A percentile compares a stretch with the other conserved stretches of the same genome.
Evolutionary conservation across 2,329 filamentous ascomycete genomes (phyloP).

Genomic region (Ophiostoma sp.): DNA sequence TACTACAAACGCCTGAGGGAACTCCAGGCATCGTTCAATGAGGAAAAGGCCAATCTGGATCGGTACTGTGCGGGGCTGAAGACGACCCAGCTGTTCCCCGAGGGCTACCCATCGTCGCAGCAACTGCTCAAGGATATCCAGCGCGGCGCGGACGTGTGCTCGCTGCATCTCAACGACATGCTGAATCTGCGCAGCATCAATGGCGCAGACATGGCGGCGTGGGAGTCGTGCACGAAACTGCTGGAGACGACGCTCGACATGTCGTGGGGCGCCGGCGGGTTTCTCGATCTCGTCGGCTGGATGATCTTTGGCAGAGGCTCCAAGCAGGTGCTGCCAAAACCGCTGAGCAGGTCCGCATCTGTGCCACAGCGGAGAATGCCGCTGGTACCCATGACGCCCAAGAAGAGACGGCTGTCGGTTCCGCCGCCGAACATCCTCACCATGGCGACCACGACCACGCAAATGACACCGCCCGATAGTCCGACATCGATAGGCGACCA

Average conservation of each 20-base stretch:
- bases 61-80: neutral
- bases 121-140: neutral
- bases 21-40: neutral
- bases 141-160: neutral
- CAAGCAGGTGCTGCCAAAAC: neutral
- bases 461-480: neutral
- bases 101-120: neutral
- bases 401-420: neutral
- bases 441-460: slow-evolving; percentile 4
- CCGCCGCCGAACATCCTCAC: neutral
- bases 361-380: neutral
- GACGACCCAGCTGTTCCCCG: neutral
- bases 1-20: neutral
- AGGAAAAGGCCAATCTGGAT: neutral
- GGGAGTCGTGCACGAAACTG: neutral
- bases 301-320: slow-evolving; percentile 4
- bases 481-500: neutral
- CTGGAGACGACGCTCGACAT: slow-evolving; percentile 7
- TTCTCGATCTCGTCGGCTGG: slow-evolving; percentile 7
- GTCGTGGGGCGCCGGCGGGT: neutral
- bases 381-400: neutral
- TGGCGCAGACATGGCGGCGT: neutral
- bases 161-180: neutral
- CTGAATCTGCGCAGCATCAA: neutral
- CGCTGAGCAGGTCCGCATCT: neutral